Base-by-base conservation (phyloP, 768 basidiomycete genomes). In the Boletus pseudo-olivaceus region DNA sequence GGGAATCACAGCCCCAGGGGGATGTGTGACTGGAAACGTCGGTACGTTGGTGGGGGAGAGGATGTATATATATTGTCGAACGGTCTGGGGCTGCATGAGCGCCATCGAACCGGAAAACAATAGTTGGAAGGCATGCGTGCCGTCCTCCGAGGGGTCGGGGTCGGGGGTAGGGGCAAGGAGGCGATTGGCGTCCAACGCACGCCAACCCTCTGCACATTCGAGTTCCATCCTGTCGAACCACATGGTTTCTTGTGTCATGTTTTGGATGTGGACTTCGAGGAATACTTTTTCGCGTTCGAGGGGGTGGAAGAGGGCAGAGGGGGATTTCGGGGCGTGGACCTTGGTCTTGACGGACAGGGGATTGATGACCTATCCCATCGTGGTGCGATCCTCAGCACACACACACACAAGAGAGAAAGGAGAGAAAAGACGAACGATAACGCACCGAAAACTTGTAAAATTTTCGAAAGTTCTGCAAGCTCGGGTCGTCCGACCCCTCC, bases 321-420 rank as follows among this genome's bases (percentile, higher is more conserved):
- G 87, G 0, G 90, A 86, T 48, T 79, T 81, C 1, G 90, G 81
- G 2, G 76, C 64, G 67, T 97, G 91, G 0, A 96, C 91, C 69
- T 95, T 95, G 14, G 94, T 97, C 72, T 96, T 96, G 54, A 98
- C 94, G 0, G 92, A 92, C 14, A 98, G 75, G 1, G 95, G 95
- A 61, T 96, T 95, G n/a, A 86, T 88, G 26, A 94, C 93, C 92
- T 96, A 60, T 15, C 30, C 43, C 20, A 30, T 7, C 11, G 17
- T 30, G 39, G 7, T 45, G 19, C 39, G 34, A 29, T 20, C 26
- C 40, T 12, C 45, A 44, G 35, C 35, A 52, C n/a, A 2, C 29
- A 35, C 11, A 4, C 9, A 23, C 20, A 7, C 5, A 2, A n/a
- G 3, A 2, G 15, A 38, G 14, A 17, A 17, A 20, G 14, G 4